Evolutionary conservation across 208 protist genomes (phyloP).

Genomic region (Wallacemonas sp.): DNA sequence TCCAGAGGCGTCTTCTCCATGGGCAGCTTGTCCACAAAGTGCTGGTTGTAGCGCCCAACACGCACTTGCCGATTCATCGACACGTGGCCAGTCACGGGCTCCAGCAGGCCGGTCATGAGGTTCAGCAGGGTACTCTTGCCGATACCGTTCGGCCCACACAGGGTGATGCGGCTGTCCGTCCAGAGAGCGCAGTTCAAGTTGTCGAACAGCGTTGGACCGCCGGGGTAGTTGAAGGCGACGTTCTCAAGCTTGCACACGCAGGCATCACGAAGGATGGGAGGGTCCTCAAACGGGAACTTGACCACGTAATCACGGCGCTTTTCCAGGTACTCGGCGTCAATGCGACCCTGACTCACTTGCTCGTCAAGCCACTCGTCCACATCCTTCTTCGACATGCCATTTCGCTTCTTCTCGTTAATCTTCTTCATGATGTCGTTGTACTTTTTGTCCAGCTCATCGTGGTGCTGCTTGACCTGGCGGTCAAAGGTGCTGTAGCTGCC

Average conservation of each 20-base stretch:
- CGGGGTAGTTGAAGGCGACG: conserved; percentile 86
- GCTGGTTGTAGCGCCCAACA: conserved; percentile 91
- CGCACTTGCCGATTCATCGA: conserved; percentile 82
- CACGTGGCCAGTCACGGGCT: conserved; percentile 69
- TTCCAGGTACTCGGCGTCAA: conserved; percentile 72
- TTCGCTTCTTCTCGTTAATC: conserved; percentile 87
- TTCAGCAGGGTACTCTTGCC: conserved; percentile 94
- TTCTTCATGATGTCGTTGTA: conserved; percentile 66
- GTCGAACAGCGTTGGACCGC: conserved; percentile 68
- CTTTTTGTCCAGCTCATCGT: conserved; percentile 89
- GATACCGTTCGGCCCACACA: conserved; percentile 91
- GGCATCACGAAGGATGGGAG: conserved; percentile 73
- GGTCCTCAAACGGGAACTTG: conserved; percentile 85
- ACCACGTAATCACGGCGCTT: conserved; percentile 89
- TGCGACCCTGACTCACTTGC: conserved; percentile 60
- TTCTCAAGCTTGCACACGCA: conserved; percentile 85
- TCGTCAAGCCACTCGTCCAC: conserved; percentile 82
- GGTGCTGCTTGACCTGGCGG: conserved; percentile 68
- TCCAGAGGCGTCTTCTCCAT: conserved; percentile 89
- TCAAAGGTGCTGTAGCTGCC: conserved; percentile 79
- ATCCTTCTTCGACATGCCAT: conserved; percentile 88
- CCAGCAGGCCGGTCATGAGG: conserved; percentile 82
- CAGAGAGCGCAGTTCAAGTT: conserved; percentile 83
- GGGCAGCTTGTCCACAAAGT: conserved; percentile 94
- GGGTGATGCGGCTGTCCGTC: conserved; percentile 88